Conservation (phyloP, 2,329 filamentous ascomycete species). For the Chrysosporium queenslandicum region DNA sequence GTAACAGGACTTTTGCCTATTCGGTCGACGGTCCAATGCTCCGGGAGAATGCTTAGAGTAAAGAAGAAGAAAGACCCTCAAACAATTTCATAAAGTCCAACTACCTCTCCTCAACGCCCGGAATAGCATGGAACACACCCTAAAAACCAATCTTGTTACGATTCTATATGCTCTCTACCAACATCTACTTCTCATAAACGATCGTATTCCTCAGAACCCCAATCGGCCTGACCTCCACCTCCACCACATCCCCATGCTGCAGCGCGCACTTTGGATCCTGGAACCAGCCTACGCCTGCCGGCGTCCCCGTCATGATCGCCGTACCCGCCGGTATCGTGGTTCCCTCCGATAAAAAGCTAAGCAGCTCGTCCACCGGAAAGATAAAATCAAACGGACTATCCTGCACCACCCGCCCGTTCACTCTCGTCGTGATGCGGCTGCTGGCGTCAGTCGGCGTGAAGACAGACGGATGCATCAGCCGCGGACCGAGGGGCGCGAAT, state of each 20-base stretch:
- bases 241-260: neutral
- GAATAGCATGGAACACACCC: too few relatives aligned
- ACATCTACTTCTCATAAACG: neutral
- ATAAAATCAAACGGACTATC: neutral
- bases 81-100: too few relatives aligned
- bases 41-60: too few relatives aligned
- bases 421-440: neutral
- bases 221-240: neutral
- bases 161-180: too few relatives aligned
- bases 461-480: neutral
- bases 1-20: too few relatives aligned
- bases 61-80: too few relatives aligned
- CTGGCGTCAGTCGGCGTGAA: neutral
- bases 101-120: too few relatives aligned
- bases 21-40: too few relatives aligned
- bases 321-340: neutral
- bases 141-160: too few relatives aligned
- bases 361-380: neutral
- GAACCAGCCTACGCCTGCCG: neutral
- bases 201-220: neutral
- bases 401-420: neutral
- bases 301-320: neutral
- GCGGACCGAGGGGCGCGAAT: neutral
- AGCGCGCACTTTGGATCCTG: neutral
- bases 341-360: neutral